These are phyloP conservation scores for Eucalyptus pumila DNA, from an alignment of 345 rosid species.

Conservation along the genomic window DNA sequence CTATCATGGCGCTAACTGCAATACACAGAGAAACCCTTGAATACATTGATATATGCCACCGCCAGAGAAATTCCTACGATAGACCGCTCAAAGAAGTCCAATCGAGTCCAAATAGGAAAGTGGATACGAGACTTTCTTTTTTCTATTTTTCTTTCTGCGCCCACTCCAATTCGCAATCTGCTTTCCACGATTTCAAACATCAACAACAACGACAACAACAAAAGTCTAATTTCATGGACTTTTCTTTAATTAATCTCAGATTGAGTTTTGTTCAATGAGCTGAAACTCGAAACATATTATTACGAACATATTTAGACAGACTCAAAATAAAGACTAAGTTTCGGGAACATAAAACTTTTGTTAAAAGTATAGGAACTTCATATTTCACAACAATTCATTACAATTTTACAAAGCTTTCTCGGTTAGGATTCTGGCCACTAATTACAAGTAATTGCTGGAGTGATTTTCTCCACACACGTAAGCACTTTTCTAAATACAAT, in stretches of 20 bases:
- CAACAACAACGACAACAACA: rapidly evolving
- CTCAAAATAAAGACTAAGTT: neutral
- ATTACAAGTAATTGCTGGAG: neutral
- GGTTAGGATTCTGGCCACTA: neutral
- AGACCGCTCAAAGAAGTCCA: neutral
- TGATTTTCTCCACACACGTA: neutral
- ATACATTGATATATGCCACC: neutral
- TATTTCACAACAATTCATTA: neutral
- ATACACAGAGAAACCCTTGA: neutral
- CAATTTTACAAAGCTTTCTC: neutral
- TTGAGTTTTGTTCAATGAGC: neutral
- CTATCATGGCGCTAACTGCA: neutral
- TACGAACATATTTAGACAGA: neutral
- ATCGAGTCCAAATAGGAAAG: neutral
- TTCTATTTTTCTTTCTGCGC: neutral
- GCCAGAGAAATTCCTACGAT: neutral
- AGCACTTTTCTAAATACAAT: neutral
- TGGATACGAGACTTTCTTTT: neutral
- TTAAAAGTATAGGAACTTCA: neutral
- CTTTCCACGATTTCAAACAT: neutral
- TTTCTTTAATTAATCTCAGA: neutral
- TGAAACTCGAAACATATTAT: neutral
- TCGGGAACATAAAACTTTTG: neutral
- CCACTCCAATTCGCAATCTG: neutral
- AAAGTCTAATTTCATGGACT: neutral